Base-by-base conservation (phyloP, 257 asterid genomes). In the Przewalskia tangutica region DNA sequence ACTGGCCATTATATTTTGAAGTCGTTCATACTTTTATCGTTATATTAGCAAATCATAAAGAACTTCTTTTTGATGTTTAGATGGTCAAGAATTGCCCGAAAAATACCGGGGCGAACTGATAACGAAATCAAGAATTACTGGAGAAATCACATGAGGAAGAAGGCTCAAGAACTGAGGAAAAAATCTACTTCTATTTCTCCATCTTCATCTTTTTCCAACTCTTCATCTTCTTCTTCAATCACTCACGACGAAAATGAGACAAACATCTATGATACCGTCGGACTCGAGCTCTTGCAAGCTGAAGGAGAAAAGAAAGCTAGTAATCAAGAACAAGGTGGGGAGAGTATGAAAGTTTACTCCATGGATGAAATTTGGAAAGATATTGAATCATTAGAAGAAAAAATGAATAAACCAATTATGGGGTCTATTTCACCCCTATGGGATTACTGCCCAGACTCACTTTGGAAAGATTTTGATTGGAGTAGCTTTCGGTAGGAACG, bases 311-410 rank as follows among this genome's bases (percentile, higher is more conserved):
- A 84, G 81, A 87, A 78, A 82, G 64, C 65, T 8, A 58, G 51
- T 6, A 54, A 83, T 77, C 91, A 82, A 54, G 84, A 71, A 44
- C 88, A 81, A 81, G 38, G 3, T n/a, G 89, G 84, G 51, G 80
- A 83, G 54, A 77, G 36, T 59, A 81, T 67, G 34, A 85, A 89
- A 50, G 89, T 55, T 8, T 90, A 88, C 36, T 90, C 97, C 27
- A 85, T 91, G 94, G 98, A 95, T 82, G 98, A 95, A 78, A 90
- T 95, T 79, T 95, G 98, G 98, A 92, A 90, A 77, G 97, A 93
- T 79, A 89, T 93, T 38, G 97, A 90, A 79, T 42, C 89, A 59
- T 85, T 85, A 2, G 93, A 92, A 82, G 97, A 27, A 27, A 27
- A 27, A 27, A 27, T 27, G 32, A 27, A 59, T 84, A 44, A 56